Base-by-base conservation (phyloP, 257 asterid species). In the Cynanchum wilfordii region DNA sequence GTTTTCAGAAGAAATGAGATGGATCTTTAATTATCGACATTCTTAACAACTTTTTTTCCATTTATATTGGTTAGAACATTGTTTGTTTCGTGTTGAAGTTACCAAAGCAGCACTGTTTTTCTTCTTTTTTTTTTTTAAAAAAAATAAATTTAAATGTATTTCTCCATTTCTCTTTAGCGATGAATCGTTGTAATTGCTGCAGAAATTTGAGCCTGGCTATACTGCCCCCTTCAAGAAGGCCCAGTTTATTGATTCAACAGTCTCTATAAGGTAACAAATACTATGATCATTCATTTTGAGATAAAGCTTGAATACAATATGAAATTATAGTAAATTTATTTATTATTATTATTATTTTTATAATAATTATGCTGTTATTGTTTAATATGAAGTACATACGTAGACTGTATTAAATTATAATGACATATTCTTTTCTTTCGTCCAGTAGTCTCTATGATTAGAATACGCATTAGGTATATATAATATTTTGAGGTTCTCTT, bases 151-250 rank as follows among this genome's bases (percentile, higher is more conserved):
- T 49, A 49, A 2, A 2, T 49, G 6, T 24, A 17, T 44, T 13
- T 59, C 7, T 51, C 24, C 30, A 51, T 40, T 50, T 9, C 13
- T 3, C 22, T 33, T 7, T 57, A 49, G 38, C 59, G 52, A 75
- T 24, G 36, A 25, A 57, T 8, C 24, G 36, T 45, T 70, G 27
- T 50, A 56, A 59, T 51, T 24, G 69, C 65, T 78, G 84, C 96
- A 94, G 98, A 89, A 86, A 71, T 94, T 89, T 83, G 96, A 91
- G 81, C 89, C 97, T 10, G 98, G 91, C 3, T 94, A 87, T 74
- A 86, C 87, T 44, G 84, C 85, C 56, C 85, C 86, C 54, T 89
- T 87, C 47, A 83, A 86, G 87, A 88, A 88, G 72, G 73, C 73
- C 42, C 77, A 75, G 66, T 68, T 73, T 38, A 70, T 75, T 73